These are phyloP conservation scores for Scheffersomyces lignosus DNA, from an alignment of 805 yeast genomes.

Conservation along the genomic window DNA sequence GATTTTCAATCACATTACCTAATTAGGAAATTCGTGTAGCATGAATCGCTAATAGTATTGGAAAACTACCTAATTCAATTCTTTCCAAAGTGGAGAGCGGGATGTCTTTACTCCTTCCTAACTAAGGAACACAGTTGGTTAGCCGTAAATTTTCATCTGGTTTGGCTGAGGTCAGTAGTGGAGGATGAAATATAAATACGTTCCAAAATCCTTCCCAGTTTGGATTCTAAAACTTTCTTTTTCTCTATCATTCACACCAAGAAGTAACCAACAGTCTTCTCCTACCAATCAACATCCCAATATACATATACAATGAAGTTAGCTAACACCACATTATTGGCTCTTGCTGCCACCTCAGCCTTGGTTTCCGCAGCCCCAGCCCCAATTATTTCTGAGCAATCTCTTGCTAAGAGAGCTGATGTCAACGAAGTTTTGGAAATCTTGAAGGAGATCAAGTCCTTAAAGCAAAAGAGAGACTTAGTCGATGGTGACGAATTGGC, in stretches of 20 bases:
- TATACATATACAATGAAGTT: constrained; percentile 35
- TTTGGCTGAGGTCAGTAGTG: too few species aligned
- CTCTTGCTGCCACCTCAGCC: constrained; percentile 39
- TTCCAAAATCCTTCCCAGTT: constrained; percentile 4
- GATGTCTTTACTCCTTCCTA: too few species aligned
- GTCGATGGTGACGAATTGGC: constrained; percentile 25
- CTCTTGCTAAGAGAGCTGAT: constrained; percentile 37
- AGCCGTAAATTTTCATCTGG: too few species aligned
- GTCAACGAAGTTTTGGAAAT: constrained; percentile 31
- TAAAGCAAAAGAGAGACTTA: constrained; percentile 38
- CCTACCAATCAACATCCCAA: constrained; percentile 1
- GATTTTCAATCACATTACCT: constrained; percentile 22
- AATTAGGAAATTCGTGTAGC: constrained; percentile 19
- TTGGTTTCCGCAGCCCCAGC: constrained; percentile 40
- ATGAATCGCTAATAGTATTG: too few species aligned
- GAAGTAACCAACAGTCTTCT: constrained; percentile 1
- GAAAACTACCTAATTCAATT: too few species aligned
- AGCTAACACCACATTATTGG: constrained; percentile 38
- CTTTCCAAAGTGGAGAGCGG: too few species aligned
- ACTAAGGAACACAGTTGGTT: too few species aligned
- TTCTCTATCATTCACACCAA: constrained; percentile 3
- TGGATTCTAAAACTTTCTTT: constrained; percentile 1
- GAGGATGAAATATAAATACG: constrained; percentile 9
- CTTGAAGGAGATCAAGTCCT: constrained; percentile 31
- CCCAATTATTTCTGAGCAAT: constrained; percentile 17